Percentiles rank a stretch among this genome's conserved stretches.
Evolutionary conservation across 2,329 filamentous ascomycete genomes (phyloP).

Genomic region (Ciborinia camelliae): DNA sequence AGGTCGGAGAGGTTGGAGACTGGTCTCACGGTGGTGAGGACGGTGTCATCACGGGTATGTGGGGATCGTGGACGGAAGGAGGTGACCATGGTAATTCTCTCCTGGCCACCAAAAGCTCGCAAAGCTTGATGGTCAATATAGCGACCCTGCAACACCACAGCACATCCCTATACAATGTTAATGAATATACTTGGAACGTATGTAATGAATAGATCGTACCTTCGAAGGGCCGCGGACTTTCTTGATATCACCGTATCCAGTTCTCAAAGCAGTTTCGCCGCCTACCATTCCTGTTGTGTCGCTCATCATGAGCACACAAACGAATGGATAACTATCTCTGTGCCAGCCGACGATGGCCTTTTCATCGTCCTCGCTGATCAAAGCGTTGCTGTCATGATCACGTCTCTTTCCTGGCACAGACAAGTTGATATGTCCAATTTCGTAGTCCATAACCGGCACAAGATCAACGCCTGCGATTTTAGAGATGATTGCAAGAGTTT

Average conservation of each 20-base stretch:
- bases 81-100: constrained; percentile 48
- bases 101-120: constrained; percentile 41
- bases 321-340: constrained; percentile 49
- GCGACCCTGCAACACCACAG: constrained; percentile 45
- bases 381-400: constrained; percentile 27
- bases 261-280: constrained; percentile 60
- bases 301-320: constrained; percentile 51
- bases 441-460: constrained; percentile 53
- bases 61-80: constrained; percentile 44
- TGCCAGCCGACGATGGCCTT: constrained; percentile 47
- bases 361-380: constrained; percentile 36
- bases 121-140: constrained; percentile 47
- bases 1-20: constrained; percentile 41
- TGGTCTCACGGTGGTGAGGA: constrained; percentile 39
- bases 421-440: constrained; percentile 58
- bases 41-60: constrained; percentile 41
- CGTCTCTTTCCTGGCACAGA: constrained; percentile 39
- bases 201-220: constrained; percentile 33
- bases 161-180: constrained; percentile 38
- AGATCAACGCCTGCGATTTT: constrained; percentile 57
- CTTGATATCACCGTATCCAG: constrained; percentile 45
- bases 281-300: constrained; percentile 48
- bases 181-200: neutral
- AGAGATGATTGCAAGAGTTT: constrained; percentile 52
- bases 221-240: constrained; percentile 45